Percentiles rank a stretch among this genome's conserved stretches.
These are phyloP conservation scores for Cryphonectria radicalis DNA, from an alignment of 2,329 filamentous ascomycete genomes.

Conservation along the genomic window DNA sequence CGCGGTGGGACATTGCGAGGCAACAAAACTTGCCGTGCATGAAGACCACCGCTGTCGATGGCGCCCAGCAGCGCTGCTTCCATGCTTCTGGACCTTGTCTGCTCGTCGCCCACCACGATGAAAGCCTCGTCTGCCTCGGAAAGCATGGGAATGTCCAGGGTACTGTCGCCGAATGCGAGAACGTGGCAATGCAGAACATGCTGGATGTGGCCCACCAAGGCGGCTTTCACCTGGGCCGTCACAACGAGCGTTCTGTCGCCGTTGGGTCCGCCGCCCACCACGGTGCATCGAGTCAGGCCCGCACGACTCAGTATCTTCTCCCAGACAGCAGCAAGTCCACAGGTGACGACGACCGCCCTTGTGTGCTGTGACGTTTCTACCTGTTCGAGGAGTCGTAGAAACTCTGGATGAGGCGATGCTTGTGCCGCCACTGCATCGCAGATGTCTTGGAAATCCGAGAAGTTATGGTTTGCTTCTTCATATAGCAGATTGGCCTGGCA, in stretches of 20 bases:
- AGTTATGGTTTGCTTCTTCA: background rate
- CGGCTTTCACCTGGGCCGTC: background rate
- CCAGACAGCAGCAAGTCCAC: conserved; percentile 1
- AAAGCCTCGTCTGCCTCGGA: conserved; percentile 54
- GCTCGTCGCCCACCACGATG: conserved; percentile 57
- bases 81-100: conserved; percentile 56
- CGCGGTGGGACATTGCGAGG: conserved; percentile 45
- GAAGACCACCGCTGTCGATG: conserved; percentile 38
- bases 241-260: background rate
- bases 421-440: background rate
- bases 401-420: background rate
- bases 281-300: background rate
- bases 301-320: background rate
- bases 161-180: conserved; percentile 63
- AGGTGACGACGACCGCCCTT: background rate
- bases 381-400: background rate
- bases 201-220: background rate
- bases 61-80: conserved; percentile 36
- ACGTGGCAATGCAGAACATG: background rate
- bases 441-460: background rate
- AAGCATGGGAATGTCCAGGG: conserved; percentile 63
- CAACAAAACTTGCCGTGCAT: conserved; percentile 52
- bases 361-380: background rate
- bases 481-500: background rate
- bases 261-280: background rate